Base-by-base conservation (phyloP, 306 rosid species). In the Corylus americana region DNA sequence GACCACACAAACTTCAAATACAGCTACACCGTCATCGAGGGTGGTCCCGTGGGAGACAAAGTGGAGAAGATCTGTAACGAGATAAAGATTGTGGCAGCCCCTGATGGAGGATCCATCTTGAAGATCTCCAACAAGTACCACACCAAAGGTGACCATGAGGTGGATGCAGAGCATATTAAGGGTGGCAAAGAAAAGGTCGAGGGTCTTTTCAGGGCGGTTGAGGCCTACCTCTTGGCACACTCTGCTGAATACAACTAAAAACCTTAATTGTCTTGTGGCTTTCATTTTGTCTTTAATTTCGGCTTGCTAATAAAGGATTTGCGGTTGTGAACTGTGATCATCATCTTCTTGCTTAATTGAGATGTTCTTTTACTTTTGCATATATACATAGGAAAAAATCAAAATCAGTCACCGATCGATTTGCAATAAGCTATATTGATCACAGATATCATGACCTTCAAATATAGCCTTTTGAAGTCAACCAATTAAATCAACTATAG, bases 21-120 rank as follows among this genome's bases (percentile, higher is more conserved):
- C 75, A 79, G 37, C 25, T 87, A 85, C 77, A 85, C 79, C 6
- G 11, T 90, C 35, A 51, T 85, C 9, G 92, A 86, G 75, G 92
- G 94, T 0, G 87, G 77, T 54, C 77, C 73, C 4, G 9, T 90
- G 25, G 14, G 71, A 0, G 88, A 85, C 16, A 42, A 49, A 10
- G 18, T 85, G 10, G 94, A 90, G 80, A 83, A 88, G 42, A 85
- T 90, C 5, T 29, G 6, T 4, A 73, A 81, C 48, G 87, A 83
- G 57, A 81, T 62, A 72, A 88, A 85, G 50, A 11, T 88, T 12
- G 83, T 59, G 53, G 75, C 75, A 1, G 50, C 76, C 2, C 55
- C 86, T 0, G 79, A 76, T 10, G 91, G 90, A 64, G 91, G 91
- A 44, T 81, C 84, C 62, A 49, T 83, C 13, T 49, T 85, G 31